These are phyloP conservation scores for Ilyonectria sp. DNA, from an alignment of 2,329 filamentous ascomycete species.

Conservation along the genomic window DNA sequence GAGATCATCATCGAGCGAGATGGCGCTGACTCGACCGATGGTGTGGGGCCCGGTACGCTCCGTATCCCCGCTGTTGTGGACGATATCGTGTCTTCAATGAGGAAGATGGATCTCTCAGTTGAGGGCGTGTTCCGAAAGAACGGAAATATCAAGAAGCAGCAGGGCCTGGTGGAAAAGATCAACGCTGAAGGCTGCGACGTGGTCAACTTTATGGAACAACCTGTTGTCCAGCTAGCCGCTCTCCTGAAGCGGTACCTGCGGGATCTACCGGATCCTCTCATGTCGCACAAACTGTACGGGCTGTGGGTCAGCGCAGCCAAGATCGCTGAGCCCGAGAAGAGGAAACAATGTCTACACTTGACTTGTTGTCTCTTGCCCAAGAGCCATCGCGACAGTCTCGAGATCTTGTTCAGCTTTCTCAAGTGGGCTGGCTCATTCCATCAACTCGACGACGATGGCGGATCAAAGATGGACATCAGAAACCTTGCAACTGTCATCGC, in stretches of 20 bases:
- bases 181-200: constrained; percentile 88
- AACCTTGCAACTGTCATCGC: constrained; percentile 98
- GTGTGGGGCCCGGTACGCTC: constrained; percentile 91
- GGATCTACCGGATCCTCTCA: constrained; percentile 92
- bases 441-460: constrained; percentile 95
- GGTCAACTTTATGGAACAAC: constrained; percentile 89
- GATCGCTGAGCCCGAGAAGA: constrained; percentile 84
- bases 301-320: constrained; percentile 93
- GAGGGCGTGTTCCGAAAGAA: constrained; percentile 99
- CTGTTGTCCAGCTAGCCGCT: constrained; percentile 93
- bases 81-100: constrained; percentile 93
- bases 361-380: constrained; percentile 95
- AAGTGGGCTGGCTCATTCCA: constrained; percentile 99
- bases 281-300: constrained; percentile 94
- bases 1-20: constrained; percentile 93
- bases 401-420: constrained; percentile 95
- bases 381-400: constrained; percentile 91
- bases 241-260: constrained; percentile 95
- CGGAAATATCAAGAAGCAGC: constrained; percentile 95
- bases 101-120: constrained; percentile 98
- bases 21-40: constrained; percentile 97
- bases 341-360: constrained; percentile 88
- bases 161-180: constrained; percentile 87
- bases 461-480: constrained; percentile 99
- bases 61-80: constrained; percentile 96